A percentile compares a stretch with the other conserved stretches of the same genome.
These are phyloP conservation scores for Thalia dealbata DNA, from an alignment of 176 grass and related monocot species.

Conservation along the genomic window DNA sequence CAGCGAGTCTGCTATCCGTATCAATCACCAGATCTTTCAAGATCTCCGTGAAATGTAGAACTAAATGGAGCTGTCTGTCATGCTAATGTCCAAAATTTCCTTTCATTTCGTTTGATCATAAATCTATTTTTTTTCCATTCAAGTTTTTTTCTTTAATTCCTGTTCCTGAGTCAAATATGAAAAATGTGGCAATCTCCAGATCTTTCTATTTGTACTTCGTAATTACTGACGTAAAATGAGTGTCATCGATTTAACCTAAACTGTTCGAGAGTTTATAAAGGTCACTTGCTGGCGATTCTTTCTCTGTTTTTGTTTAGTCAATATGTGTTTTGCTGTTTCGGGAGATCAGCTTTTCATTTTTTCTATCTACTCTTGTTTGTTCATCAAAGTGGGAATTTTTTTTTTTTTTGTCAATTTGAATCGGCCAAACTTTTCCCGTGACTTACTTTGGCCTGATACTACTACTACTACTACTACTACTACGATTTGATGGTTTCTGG, in stretches of 20 bases:
- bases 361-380: too few species aligned
- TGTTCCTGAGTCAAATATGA: neutral
- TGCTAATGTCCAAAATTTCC: neutral
- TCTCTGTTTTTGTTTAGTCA: too few species aligned
- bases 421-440: too few species aligned
- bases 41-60: neutral
- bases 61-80: neutral
- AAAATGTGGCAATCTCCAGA: neutral
- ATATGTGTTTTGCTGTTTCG: too few species aligned
- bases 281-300: too few species aligned
- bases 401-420: too few species aligned
- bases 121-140: neutral
- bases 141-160: neutral
- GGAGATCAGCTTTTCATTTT: too few species aligned
- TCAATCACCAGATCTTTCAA: neutral
- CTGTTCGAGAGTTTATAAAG: too few species aligned
- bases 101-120: neutral
- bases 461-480: neutral
- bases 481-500: neutral
- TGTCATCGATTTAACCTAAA: neutral
- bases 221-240: neutral
- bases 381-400: too few species aligned
- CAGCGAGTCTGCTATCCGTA: neutral
- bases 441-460: neutral
- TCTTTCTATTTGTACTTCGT: neutral